phyloP scores from a whole-genome alignment of 352 stramenopile species.

The Blastocystis sp. region DNA sequence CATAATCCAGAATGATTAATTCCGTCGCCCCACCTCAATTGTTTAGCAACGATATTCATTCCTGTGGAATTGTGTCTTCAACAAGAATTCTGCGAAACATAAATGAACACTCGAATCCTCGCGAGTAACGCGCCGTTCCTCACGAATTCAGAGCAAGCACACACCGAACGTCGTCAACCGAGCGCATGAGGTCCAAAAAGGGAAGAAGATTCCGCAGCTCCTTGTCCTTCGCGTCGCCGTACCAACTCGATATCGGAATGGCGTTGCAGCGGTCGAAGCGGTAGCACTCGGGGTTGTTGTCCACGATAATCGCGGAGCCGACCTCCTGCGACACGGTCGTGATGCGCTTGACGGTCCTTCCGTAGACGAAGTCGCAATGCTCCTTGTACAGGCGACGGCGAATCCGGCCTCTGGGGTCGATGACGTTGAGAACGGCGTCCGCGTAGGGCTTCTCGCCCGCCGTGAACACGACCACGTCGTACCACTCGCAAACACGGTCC shows the following conservation, averaged over 20 bases:
- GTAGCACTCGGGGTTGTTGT: conserved; percentile 70
- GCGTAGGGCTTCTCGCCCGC: conserved; percentile 66
- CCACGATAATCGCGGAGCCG: conserved; percentile 34
- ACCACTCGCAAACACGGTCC: conserved; percentile 50
- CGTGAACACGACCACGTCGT: conserved; percentile 47
- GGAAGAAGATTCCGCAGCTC: conserved; percentile 51
- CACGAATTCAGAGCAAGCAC: conserved; percentile 16
- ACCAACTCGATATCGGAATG: conserved; percentile 60
- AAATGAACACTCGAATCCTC: neutral
- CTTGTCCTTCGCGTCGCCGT: conserved; percentile 61
- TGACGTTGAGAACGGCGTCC: conserved; percentile 66
- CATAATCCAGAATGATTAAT: neutral
- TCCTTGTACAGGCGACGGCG: conserved; percentile 35
- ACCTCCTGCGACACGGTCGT: neutral
- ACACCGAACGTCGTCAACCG: conserved; percentile 39
- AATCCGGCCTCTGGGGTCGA: conserved; percentile 39
- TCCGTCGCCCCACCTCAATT: neutral
- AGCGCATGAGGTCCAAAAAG: conserved; percentile 60
- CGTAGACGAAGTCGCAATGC: conserved; percentile 17
- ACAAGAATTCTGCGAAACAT: neutral
- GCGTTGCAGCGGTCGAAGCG: conserved; percentile 48
- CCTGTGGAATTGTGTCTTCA: neutral
- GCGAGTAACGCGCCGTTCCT: neutral
- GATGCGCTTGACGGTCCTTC: conserved; percentile 42
- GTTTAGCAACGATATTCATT: neutral